Evolutionary conservation across 2,329 filamentous ascomycete genomes (phyloP), one percentile per base, ranked within the genome.

Genomic region (Colletotrichum sublineola): DNA sequence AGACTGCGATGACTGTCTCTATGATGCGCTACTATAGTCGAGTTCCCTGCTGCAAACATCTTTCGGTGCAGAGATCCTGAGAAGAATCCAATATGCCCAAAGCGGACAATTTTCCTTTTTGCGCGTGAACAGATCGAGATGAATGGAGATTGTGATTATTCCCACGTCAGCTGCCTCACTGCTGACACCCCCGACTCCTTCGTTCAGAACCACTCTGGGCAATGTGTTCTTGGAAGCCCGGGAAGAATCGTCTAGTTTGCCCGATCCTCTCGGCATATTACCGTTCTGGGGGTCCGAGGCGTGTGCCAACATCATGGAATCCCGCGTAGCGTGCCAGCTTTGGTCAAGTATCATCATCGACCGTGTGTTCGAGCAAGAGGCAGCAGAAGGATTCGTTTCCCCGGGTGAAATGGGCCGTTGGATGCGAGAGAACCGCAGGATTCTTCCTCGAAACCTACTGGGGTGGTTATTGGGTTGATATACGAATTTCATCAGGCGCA

Each of bases 161-260:
- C 44, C 65, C 60, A 65, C 48, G 70, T 73, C 70, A 73, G 70
- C 70, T 65, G 70, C 46, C 46, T 70, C 46, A 40, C 61, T 52
- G 70, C 70, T 73, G 63, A 73, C 66, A 48, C 60, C 60, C 70
- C 24, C 48, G 20, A 24, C 56, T 61, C 36, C 8, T 52, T 48
- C 33, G 33, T 44, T 29, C 9, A 29, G 36, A 20, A 24, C 20
- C 46, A 31, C 46, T 20, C 15, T 40, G 9, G 36, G n/a, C 36
- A 42, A 40, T 11, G 40, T 6, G 61, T 20, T 31, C 9, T 20
- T 18, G 31, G 5, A 20, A 44, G 4, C 44, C 44, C 18, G 18
- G 48, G 11, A 15, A 3, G 24, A 33, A 61, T 20, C 46, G n/a
- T 18, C 60, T 5, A 52, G n/a, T 14, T 18, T 29, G 42, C 40